Conservation (phyloP, 2,329 filamentous ascomycete species). For the Kalmusia sp. region DNA sequence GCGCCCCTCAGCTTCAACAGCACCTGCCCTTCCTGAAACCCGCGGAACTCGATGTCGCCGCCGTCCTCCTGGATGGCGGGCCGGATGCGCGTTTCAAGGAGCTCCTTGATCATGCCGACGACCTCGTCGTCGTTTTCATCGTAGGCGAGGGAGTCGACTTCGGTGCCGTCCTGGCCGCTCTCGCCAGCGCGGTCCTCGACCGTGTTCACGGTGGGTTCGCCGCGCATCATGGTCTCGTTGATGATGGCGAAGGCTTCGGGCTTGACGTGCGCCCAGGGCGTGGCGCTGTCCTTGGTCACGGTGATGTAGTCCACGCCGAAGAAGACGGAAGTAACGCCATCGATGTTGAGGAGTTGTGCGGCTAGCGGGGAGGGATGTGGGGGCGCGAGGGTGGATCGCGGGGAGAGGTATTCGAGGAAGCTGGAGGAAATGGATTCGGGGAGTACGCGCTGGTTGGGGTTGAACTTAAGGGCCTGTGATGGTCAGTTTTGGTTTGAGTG, state of each 20-base stretch:
- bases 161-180: conserved; percentile 57
- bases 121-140: conserved; percentile 93
- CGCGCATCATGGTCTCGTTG: conserved; percentile 87
- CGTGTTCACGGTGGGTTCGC: conserved; percentile 79
- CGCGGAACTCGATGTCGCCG: conserved; percentile 93
- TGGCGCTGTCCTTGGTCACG: conserved; percentile 86
- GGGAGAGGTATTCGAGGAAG: conserved; percentile 91
- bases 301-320: conserved; percentile 97
- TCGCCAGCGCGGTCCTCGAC: conserved; percentile 64
- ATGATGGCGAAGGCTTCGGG: conserved; percentile 96
- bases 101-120: conserved; percentile 97
- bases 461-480: conserved; percentile 80
- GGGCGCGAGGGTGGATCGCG: conserved; percentile 84
- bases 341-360: conserved; percentile 87
- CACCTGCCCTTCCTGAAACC: conserved; percentile 88
- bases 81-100: conserved; percentile 91
- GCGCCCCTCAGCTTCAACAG: conserved; percentile 86
- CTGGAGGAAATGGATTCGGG: conserved; percentile 74
- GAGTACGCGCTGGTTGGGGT: conserved; percentile 86
- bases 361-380: conserved; percentile 92
- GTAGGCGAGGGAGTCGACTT: conserved; percentile 77
- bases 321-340: conserved; percentile 93
- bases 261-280: conserved; percentile 93
- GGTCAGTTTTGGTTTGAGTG: background rate
- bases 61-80: conserved; percentile 98